Base-by-base conservation (phyloP, 2,329 filamentous ascomycete species). In the Fusarium protoensiforme region DNA sequence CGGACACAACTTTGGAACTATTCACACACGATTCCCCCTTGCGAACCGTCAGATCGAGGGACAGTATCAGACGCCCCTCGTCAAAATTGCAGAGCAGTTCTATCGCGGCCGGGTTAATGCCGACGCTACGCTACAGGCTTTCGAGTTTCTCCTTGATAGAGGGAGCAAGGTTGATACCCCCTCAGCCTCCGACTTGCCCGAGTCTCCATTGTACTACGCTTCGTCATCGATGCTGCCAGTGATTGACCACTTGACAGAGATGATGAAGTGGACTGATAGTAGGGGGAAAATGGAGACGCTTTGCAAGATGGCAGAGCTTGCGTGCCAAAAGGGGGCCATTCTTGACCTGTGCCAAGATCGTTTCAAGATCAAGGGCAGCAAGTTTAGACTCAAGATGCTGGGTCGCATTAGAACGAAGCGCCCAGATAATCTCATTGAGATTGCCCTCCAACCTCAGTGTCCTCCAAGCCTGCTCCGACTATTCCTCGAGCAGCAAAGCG, bases 301-400 rank as follows among this genome's bases (percentile, higher is more conserved):
- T 7, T 29, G 24, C 9, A 9, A 35, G 3, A 66, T 72, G 48
- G 58, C 59, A 4, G 41, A 36, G 2, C 53, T 62, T 11, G 10
- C 65, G 0, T 69, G 69, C 16, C 38, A 18, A 3, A 61, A 46
- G 1, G 69, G 65, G 2, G 38, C 51, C n/a, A 36, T 69, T 5
- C 27, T 72, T n/a, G 69, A 72, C 16, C 57, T 72, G 4, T 36
- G 69, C 11, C 65, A 72, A 8, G 39, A 61, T 39, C 56, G 65
- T 2, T 72, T 72, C 41, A 7, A 9, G 4, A 0, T 57, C 3
- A n/a, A 46, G 20, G 48, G 22, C 10, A 5, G n/a, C 24, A 7
- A 16, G 8, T 10, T 18, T 4, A 2, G 5, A 7, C 43, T 54
- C 22, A 31, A 31, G 18, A 31, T 7, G 10, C 9, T 29, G 11